Evolutionary conservation across 352 stramenopile genomes (phyloP), one percentile per base, ranked within the genome.

Genomic region (Phytophthora pini): DNA sequence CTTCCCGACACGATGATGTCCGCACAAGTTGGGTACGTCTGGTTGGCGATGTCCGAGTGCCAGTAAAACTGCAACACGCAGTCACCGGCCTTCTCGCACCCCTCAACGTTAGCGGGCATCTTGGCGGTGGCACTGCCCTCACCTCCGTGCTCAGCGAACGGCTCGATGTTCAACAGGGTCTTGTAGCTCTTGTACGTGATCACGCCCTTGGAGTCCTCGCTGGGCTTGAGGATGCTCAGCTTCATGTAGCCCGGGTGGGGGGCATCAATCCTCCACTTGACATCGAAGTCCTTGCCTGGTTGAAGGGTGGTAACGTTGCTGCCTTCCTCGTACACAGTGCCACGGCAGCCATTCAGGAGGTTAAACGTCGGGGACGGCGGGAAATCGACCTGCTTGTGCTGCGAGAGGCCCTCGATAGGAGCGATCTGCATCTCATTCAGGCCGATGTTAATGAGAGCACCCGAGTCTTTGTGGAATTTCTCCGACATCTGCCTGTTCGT

Each of bases 191-290:
- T 64, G 72, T 89, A 88, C 39, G 56, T 85, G 65, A 88, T 81
- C 11, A 58, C 75, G 39, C 78, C 78, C 2, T 48, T 61, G 0
- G 68, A 56, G 31, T 79, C 75, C 1, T 48, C 70, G 38, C 51
- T 74, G 3, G 81, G 79, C 53, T 85, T 88, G 36, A 88, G 67
- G 32, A 90, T 76, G 40, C 58, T 80, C 34, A 90, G 67, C 60
- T 79, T 77, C 55, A 82, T 73, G 48, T 53, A 77, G 13, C 81
- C 77, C 0, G 79, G 79, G 65, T 90, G 81, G 2, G 81, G 79
- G 7, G 79, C 81, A 63, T 82, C 60, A 58, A 90, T 84, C 10
- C 44, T 72, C 50, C 57, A 90, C 39, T 59, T 59, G 45, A 80
- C 74, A 27, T 74, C 71, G 48, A 79, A 79, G 4, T 60, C 20